Evolutionary conservation across 2,329 filamentous ascomycete genomes (phyloP).

Genomic region (Alternaria metachromatica): DNA sequence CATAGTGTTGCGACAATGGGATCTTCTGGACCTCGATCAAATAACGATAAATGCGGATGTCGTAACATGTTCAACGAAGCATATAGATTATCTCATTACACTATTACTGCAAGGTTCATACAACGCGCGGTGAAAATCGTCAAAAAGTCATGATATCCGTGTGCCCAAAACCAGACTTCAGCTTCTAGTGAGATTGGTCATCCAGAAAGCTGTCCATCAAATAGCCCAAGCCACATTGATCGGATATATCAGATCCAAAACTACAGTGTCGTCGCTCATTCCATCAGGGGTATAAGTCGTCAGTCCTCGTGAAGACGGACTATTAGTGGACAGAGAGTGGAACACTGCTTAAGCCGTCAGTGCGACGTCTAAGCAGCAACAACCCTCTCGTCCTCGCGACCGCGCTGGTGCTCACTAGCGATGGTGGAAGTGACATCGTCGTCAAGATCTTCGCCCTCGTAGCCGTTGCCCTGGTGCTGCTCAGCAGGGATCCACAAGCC

Average conservation of each 20-base stretch:
- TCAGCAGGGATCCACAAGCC: conserved; percentile 80
- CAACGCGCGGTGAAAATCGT: conserved; percentile 17
- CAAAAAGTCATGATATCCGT: conserved; percentile 6
- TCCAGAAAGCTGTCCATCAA: conserved; percentile 11
- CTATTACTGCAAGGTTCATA: conserved; percentile 13
- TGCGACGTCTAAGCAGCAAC: conserved; percentile 38
- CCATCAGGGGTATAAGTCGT: conserved; percentile 46
- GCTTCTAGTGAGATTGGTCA: not conserved
- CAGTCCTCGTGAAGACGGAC: conserved; percentile 26
- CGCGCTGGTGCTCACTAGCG: conserved; percentile 50
- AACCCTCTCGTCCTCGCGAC: conserved; percentile 56
- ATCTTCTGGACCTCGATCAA: not conserved
- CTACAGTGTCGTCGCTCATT: conserved; percentile 22
- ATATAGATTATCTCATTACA: conserved; percentile 11
- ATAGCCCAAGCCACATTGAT: conserved; percentile 15
- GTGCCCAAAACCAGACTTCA: conserved; percentile 8
- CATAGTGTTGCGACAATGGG: not conserved
- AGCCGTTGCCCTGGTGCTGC: conserved; percentile 67
- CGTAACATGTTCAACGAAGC: not conserved
- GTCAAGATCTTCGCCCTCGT: conserved; percentile 68
- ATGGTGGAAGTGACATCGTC: conserved; percentile 58
- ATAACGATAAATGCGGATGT: not conserved
- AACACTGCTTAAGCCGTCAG: conserved; percentile 30
- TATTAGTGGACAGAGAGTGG: conserved; percentile 30
- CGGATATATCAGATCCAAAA: conserved; percentile 6